Evolutionary conservation across 208 protist genomes (phyloP).

Genomic region (Plasmodiophora brassicae): DNA sequence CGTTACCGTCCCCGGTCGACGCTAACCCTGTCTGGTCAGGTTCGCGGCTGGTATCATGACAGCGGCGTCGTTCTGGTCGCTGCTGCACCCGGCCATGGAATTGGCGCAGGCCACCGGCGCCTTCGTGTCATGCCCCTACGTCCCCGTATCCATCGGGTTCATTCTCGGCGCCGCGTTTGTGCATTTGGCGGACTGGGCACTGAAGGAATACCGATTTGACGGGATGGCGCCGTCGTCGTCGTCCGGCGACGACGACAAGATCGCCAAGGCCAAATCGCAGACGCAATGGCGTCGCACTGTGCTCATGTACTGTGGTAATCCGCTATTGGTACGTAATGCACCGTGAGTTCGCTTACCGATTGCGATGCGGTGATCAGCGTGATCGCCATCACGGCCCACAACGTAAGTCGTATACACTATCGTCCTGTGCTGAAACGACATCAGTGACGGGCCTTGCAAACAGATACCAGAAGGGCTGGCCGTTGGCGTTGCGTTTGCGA

Average conservation of each 20-base stretch:
- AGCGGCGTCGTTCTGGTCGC: constrained; percentile 50
- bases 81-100: constrained; percentile 43
- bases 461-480: constrained; percentile 26
- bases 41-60: constrained; percentile 48
- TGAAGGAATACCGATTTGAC: background rate
- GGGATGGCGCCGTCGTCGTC: background rate
- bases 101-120: background rate
- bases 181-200: background rate
- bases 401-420: constrained; percentile 26
- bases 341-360: background rate
- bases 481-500: constrained; percentile 44
- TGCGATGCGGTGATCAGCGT: constrained; percentile 30
- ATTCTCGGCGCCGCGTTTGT: constrained; percentile 38
- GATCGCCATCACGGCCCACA: constrained; percentile 52
- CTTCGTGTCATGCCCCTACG: constrained; percentile 27
- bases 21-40: background rate
- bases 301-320: background rate
- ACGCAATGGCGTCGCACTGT: constrained; percentile 9
- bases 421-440: background rate
- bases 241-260: background rate
- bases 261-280: background rate
- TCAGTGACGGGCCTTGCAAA: background rate
- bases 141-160: constrained; percentile 49
- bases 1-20: background rate
- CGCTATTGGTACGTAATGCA: background rate